A percentile compares a stretch with the other conserved stretches of the same genome.
phyloP scores from a whole-genome alignment of 768 basidiomycete species.

The Podaxis rugospora region DNA sequence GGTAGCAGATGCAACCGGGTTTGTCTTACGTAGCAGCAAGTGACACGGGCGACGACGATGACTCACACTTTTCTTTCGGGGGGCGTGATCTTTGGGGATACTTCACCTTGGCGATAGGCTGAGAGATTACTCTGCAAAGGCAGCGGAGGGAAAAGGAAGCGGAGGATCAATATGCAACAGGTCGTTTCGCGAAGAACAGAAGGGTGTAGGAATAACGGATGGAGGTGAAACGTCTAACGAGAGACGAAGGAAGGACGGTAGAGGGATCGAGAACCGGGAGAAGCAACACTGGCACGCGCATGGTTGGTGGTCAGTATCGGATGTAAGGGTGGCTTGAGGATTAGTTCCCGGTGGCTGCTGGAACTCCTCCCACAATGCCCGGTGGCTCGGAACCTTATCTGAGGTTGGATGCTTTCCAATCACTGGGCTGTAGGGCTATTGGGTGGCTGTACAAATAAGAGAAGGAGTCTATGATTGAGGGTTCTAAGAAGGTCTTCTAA shows the following conservation, averaged over 20 bases:
- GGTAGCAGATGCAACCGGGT: not conserved
- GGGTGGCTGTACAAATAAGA: conserved; percentile 2
- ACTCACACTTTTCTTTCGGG: not conserved
- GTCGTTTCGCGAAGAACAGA: not conserved
- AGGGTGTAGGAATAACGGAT: not conserved
- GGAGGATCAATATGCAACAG: not conserved
- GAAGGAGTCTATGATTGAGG: not conserved
- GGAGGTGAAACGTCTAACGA: not conserved
- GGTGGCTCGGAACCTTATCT: not conserved
- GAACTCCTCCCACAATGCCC: not conserved
- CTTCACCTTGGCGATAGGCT: not conserved
- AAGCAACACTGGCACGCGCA: not conserved
- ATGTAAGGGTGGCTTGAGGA: not conserved
- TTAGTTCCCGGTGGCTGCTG: not conserved
- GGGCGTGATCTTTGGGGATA: not conserved
- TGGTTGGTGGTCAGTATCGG: not conserved
- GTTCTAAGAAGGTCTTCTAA: conserved; percentile 12
- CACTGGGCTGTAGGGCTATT: not conserved
- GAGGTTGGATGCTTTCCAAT: not conserved
- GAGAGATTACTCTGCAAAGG: not conserved
- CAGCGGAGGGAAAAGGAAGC: not conserved
- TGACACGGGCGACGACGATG: not conserved
- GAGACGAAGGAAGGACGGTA: not conserved
- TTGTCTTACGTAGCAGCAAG: not conserved
- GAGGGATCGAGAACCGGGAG: not conserved